Evolutionary conservation across 23 red algal species (phyloP).

Genomic region (Agarophyton chilense): DNA sequence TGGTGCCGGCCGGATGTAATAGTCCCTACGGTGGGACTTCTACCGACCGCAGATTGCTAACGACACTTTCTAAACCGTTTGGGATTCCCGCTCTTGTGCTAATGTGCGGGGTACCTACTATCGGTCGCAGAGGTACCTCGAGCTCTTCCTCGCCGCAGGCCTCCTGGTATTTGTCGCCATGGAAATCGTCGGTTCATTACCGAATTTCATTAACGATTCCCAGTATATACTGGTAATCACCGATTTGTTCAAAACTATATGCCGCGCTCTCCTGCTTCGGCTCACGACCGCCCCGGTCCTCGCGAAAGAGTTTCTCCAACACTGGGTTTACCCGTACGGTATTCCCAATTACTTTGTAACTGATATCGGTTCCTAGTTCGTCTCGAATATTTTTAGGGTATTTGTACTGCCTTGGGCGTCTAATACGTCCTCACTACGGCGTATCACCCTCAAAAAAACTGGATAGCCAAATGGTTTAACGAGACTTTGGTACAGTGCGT

Average conservation of each 20-base stretch:
- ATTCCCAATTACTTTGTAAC: background rate
- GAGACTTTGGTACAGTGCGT: background rate
- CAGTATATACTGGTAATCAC: slow-evolving; percentile 37
- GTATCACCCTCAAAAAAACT: slow-evolving; percentile 28
- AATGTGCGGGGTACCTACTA: background rate
- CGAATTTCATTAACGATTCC: background rate
- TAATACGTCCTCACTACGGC: background rate
- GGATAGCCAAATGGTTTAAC: slow-evolving; percentile 33
- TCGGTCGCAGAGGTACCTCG: background rate
- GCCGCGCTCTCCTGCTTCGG: slow-evolving; percentile 3
- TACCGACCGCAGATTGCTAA: slow-evolving; percentile 33
- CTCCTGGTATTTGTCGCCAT: slow-evolving; percentile 24
- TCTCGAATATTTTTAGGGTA: slow-evolving; percentile 6
- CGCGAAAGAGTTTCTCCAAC: background rate
- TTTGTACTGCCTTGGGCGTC: slow-evolving; percentile 4
- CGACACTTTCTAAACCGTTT: background rate
- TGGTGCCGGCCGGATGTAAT: slow-evolving; percentile 19
- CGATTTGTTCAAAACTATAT: slow-evolving; percentile 33
- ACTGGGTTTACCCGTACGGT: slow-evolving; percentile 31
- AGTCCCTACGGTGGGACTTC: background rate
- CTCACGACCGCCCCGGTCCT: background rate
- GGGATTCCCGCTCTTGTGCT: background rate
- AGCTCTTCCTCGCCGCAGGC: slow-evolving; percentile 16
- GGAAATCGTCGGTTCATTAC: slow-evolving; percentile 18
- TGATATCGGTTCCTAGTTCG: slow-evolving; percentile 32